Evolutionary conservation across 495 filamentous ascomycete species (phyloP).

Genomic region (Neurospora africana): DNA sequence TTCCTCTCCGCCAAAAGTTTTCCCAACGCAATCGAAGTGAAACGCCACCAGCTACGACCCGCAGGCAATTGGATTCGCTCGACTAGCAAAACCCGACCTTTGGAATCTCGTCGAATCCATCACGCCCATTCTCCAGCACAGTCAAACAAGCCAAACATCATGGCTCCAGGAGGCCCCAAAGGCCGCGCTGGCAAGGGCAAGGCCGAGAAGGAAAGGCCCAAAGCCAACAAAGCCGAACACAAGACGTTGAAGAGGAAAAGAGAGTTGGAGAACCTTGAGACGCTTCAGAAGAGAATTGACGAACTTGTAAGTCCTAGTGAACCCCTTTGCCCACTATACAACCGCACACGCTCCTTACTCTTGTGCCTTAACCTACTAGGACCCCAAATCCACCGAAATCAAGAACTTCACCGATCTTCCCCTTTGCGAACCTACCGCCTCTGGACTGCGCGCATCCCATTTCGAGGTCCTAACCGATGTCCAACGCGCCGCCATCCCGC

Average conservation of each 20-base stretch:
- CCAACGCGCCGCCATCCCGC: conserved; percentile 74
- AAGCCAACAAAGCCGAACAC: conserved; percentile 22
- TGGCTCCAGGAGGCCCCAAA: conserved; percentile 14
- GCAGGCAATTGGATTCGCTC: not conserved
- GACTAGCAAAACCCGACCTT: not conserved
- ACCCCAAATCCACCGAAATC: conserved; percentile 35
- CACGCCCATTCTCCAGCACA: not conserved
- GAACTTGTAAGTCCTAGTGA: conserved; percentile 22
- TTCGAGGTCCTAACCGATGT: conserved; percentile 89
- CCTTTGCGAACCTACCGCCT: conserved; percentile 71
- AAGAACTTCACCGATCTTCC: conserved; percentile 71
- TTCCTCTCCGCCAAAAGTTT: conserved; percentile 28
- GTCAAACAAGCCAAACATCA: conserved; percentile 1
- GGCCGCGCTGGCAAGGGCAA: conserved; percentile 6
- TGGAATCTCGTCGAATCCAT: conserved; percentile 8
- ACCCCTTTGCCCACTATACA: not conserved
- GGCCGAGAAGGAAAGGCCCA: conserved; percentile 11
- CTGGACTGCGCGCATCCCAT: conserved; percentile 74
- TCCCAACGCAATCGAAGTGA: not conserved
- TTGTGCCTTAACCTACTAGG: conserved; percentile 12
- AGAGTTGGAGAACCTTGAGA: conserved; percentile 45
- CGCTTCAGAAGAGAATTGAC: conserved; percentile 37
- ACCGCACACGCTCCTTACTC: not conserved
- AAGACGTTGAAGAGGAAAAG: conserved; percentile 35
- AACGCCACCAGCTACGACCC: not conserved